Evolutionary conservation across 2,329 filamentous ascomycete species (phyloP).

Genomic region (Paecilomyces fulvus): DNA sequence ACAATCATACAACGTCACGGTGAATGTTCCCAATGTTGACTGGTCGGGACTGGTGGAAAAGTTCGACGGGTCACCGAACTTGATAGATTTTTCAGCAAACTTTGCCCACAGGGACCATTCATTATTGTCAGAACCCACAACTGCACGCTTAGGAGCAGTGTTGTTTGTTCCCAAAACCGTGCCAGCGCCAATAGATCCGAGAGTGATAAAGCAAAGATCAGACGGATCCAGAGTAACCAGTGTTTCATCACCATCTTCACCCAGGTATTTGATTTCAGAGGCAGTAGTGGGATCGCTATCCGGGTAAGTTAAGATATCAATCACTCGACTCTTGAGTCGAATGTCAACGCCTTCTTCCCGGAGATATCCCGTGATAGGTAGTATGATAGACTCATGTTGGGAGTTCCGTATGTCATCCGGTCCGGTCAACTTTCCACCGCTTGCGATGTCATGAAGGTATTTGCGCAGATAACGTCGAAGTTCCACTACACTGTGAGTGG

Average conservation of each 20-base stretch:
- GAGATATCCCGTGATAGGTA: constrained; percentile 15
- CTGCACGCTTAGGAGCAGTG: constrained; percentile 3
- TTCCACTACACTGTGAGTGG: constrained; percentile 16
- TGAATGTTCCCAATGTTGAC: constrained; percentile 34
- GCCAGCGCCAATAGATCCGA: constrained; percentile 31
- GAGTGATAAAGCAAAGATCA: constrained; percentile 31
- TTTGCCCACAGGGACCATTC: constrained; percentile 32
- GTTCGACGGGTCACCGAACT: constrained; percentile 33
- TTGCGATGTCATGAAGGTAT: constrained; percentile 14
- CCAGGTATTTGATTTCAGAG: constrained; percentile 17
- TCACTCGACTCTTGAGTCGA: constrained; percentile 15
- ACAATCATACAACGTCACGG: constrained; percentile 28
- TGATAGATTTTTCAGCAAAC: constrained; percentile 22
- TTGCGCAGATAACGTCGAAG: constrained; percentile 15
- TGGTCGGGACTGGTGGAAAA: constrained; percentile 31
- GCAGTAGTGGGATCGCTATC: constrained; percentile 18
- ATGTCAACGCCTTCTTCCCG: constrained; percentile 18
- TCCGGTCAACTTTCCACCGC: constrained; percentile 12
- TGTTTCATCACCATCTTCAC: constrained; percentile 11
- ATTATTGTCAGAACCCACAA: constrained; percentile 16
- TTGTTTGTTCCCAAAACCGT: constrained; percentile 24
- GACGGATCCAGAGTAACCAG: constrained; percentile 17
- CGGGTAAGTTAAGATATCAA: constrained; percentile 13
- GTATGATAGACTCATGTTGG: constrained; percentile 17
- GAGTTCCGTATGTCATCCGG: constrained; percentile 16